A percentile compares a stretch with the other conserved stretches of the same genome.
phyloP scores from a whole-genome alignment of 306 rosid genomes.

The Clitoria ternatea region DNA sequence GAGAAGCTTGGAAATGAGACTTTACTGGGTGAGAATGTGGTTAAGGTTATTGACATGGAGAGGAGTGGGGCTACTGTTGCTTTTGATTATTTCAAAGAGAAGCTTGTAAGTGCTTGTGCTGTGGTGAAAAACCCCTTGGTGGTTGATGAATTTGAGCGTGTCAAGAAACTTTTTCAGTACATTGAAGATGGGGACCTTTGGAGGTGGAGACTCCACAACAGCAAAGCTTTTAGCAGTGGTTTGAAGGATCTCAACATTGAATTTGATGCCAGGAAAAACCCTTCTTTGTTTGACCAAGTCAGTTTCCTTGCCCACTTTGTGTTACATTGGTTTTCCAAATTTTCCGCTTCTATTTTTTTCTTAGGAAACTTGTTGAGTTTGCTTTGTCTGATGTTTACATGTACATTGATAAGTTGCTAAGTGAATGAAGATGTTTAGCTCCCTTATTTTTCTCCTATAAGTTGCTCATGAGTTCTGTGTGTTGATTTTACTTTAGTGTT shows the following conservation, averaged over 20 bases:
- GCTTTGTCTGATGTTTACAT: background rate
- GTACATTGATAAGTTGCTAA: background rate
- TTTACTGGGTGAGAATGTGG: constrained; percentile 39
- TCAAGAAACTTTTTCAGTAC: constrained; percentile 48
- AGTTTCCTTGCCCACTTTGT: background rate
- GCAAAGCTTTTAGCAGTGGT: constrained; percentile 84
- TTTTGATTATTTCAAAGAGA: constrained; percentile 71
- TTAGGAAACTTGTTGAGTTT: no score
- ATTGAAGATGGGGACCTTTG: constrained; percentile 93
- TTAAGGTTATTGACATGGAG: constrained; percentile 55
- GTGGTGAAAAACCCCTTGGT: constrained; percentile 19
- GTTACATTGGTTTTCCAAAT: background rate
- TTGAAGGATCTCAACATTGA: constrained; percentile 65
- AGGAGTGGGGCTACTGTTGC: constrained; percentile 96
- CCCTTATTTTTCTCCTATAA: background rate
- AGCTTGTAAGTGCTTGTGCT: constrained; percentile 29
- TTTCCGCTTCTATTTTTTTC: no score
- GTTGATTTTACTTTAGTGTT: background rate
- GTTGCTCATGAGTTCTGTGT: background rate
- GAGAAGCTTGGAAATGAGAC: constrained; percentile 33
- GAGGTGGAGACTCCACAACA: constrained; percentile 75
- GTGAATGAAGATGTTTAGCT: background rate
- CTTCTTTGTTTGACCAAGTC: constrained; percentile 67
- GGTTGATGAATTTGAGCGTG: constrained; percentile 47
- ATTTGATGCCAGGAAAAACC: constrained; percentile 47